Evolutionary conservation across 179 eudicot genomes (phyloP), one percentile per base, ranked within the genome.

Genomic region (Vitellaria paradoxa): DNA sequence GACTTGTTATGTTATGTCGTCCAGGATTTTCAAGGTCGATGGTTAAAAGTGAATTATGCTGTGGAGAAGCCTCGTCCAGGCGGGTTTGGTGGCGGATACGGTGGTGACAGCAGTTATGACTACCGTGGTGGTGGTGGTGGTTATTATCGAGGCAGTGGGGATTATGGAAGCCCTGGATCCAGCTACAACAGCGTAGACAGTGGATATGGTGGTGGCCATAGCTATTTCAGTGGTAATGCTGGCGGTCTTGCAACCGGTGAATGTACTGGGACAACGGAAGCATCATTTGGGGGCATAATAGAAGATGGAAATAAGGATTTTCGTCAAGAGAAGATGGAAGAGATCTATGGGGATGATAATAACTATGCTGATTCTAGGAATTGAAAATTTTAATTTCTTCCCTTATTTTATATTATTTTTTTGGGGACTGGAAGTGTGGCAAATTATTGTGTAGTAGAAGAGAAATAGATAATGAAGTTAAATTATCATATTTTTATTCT

Each of bases 1-100:
- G 57, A 26, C 72, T 1, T 5, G 72, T 42, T 37, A 67, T 68
- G 12, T 52, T 52, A 14, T 52, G 13, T 49, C 49, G 42, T 69
- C 2, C 73, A 69, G 73, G 73, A 69, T 69, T 69, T 69, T 69
- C 73, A 69, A 9, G 73, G 73, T 37, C 56, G 73, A 69, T 47
- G 52, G 73, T 12, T 69, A 49, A 49, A 55, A 21, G 73, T 69
- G 73, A 69, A 69, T 55, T 69, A 47, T 8, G 73, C 73, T 8
- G 57, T 14, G 21, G 73, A 69, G 73, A 69, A 21, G 73, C 53
- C 40, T 47, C 57, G 40, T 21, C 6, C 55, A 8, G 71, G 49
- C 3, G 50, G 55, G 45, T 68, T 68, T 68, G 71, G 26, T 13
- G 1, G 55, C 10, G 55, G 71, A 14, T 7, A 50, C 0, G 42